Percentiles rank a stretch among this genome's conserved stretches.
Evolutionary conservation across 108 stramenopile genomes (phyloP).

Genomic region (Schizochytrium sp.): DNA sequence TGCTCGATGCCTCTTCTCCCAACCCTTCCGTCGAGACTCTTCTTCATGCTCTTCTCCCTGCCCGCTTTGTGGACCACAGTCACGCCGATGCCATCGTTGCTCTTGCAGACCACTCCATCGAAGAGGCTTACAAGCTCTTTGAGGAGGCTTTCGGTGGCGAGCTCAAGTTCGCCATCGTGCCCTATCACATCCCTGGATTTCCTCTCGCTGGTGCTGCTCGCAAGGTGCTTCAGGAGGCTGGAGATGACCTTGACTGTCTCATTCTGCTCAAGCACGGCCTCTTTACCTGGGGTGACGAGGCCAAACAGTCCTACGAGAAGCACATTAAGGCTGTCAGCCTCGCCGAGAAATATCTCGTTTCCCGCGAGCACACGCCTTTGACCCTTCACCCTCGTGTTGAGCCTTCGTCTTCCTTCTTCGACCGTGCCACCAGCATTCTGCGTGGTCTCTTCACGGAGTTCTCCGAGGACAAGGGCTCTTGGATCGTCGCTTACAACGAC

Average conservation of each 20-base stretch:
- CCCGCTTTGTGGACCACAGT: constrained; percentile 60
- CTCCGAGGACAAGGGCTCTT: not conserved
- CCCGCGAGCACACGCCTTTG: not conserved
- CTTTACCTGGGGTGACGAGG: constrained; percentile 59
- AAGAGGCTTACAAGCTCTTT: constrained; percentile 14
- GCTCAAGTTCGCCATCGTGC: constrained; percentile 60
- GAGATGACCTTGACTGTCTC: constrained; percentile 48
- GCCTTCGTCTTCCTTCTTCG: constrained; percentile 49
- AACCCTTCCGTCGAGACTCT: constrained; percentile 62
- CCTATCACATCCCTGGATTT: constrained; percentile 60
- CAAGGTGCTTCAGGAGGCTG: constrained; percentile 36
- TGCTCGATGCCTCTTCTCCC: constrained; percentile 53
- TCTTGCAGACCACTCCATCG: constrained; percentile 40
- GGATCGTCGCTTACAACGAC: constrained; percentile 40
- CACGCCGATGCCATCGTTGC: constrained; percentile 61
- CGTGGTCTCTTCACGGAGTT: constrained; percentile 31
- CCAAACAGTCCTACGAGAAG: constrained; percentile 45
- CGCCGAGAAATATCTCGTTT: constrained; percentile 56
- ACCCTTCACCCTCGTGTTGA: not conserved
- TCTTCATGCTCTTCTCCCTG: constrained; percentile 37
- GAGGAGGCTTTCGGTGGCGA: constrained; percentile 37
- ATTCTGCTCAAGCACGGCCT: constrained; percentile 63
- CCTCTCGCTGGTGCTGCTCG: constrained; percentile 37
- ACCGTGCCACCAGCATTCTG: constrained; percentile 36
- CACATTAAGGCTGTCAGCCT: constrained; percentile 55